These are phyloP conservation scores for Coccinonectria pachysandricola DNA, from an alignment of 2,329 filamentous ascomycete genomes.

Conservation along the genomic window DNA sequence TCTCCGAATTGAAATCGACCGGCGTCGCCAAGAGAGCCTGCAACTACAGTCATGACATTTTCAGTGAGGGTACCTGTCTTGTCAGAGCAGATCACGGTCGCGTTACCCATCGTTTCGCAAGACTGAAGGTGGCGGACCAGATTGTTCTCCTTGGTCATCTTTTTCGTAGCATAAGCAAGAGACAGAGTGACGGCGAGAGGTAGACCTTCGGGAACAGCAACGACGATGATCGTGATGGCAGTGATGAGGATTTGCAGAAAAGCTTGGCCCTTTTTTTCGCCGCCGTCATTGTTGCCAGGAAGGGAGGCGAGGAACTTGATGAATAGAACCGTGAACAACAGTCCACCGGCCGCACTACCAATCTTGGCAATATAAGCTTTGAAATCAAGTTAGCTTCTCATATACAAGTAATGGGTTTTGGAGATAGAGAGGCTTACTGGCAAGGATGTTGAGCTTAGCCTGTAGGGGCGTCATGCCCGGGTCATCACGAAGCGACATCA, in stretches of 20 bases:
- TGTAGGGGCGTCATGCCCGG: conserved; percentile 43
- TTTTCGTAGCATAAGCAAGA: conserved; percentile 56
- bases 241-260: conserved; percentile 56
- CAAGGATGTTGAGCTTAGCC: conserved; percentile 33
- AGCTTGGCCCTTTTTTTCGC: conserved; percentile 43
- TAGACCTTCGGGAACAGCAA: conserved; percentile 56
- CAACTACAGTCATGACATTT: conserved; percentile 65
- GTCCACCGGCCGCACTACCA: conserved; percentile 54
- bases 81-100: conserved; percentile 66
- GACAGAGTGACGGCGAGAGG: conserved; percentile 58
- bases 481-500: conserved; percentile 43
- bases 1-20: conserved; percentile 32
- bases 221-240: conserved; percentile 54
- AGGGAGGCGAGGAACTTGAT: conserved; percentile 64
- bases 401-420: too few relatives aligned
- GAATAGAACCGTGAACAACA: conserved; percentile 68
- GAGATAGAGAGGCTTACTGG: conserved; percentile 9
- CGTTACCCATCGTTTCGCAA: conserved; percentile 63
- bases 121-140: conserved; percentile 55
- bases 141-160: conserved; percentile 61
- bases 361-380: conserved; percentile 24
- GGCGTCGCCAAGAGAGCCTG: conserved; percentile 36
- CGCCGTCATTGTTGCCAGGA: conserved; percentile 32
- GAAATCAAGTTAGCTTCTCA: background rate
- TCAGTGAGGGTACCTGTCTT: conserved; percentile 35